Evolutionary conservation across 306 rosid species (phyloP).

Genomic region (Rosa lucieae): DNA sequence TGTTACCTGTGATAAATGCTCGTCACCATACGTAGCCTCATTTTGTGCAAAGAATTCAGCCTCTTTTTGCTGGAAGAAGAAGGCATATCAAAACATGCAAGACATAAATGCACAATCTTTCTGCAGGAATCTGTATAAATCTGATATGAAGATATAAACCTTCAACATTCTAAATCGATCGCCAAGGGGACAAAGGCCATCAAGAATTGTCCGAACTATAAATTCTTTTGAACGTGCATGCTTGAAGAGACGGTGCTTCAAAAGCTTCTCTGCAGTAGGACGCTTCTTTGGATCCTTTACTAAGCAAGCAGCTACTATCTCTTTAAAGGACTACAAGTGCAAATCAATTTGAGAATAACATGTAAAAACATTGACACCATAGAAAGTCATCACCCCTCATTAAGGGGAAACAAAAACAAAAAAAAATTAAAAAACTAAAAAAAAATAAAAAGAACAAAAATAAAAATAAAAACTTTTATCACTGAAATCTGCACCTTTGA

Average conservation of each 20-base stretch:
- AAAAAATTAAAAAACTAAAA: too few relatives aligned
- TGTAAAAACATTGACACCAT: neutral
- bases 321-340: slow-evolving; percentile 71
- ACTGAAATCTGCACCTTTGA: slow-evolving; percentile 52
- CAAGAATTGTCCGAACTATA: slow-evolving; percentile 61
- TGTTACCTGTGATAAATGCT: slow-evolving; percentile 76
- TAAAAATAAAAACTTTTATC: neutral
- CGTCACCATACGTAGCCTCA: slow-evolving; percentile 68
- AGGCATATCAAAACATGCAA: slow-evolving; percentile 17
- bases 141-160: slow-evolving; percentile 44
- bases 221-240: slow-evolving; percentile 59
- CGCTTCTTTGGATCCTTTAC: slow-evolving; percentile 97
- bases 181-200: slow-evolving; percentile 81
- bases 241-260: slow-evolving; percentile 78
- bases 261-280: slow-evolving; percentile 76
- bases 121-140: neutral
- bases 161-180: slow-evolving; percentile 78
- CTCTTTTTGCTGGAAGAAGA: slow-evolving; percentile 66
- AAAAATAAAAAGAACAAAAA: too few relatives aligned
- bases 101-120: neutral
- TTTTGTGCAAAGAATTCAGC: slow-evolving; percentile 72
- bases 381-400: neutral
- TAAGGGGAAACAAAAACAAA: neutral
- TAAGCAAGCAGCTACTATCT: slow-evolving; percentile 82
- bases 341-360: neutral